Base-by-base conservation (phyloP, 352 stramenopile genomes). In the Globisporangium canariense region DNA sequence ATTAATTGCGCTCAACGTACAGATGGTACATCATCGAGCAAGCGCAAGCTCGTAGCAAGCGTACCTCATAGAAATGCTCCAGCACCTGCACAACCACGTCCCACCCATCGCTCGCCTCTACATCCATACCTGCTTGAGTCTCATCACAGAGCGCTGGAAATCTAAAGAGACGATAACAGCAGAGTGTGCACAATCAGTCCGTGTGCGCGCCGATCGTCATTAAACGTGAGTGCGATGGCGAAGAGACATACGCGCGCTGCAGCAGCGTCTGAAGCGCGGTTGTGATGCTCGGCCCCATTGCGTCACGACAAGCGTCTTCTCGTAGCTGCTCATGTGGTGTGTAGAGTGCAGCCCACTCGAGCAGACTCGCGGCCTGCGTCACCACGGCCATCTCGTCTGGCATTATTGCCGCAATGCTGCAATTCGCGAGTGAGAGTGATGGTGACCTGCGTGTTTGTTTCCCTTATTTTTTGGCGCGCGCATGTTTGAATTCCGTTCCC, bases 61-160 rank as follows among this genome's bases (percentile, higher is more conserved):
- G 34, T 32, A 84, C 76, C 71, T 91, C 81, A 18, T 88, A 89
- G 45, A 91, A 89, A 6, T 60, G 64, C 53, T 89, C 79, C 2
- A 81, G 63, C 22, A 77, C 30, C 4, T 46, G 6, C 22, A 75
- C 14, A 3, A 71, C 49, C 41, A 55, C 54, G 9, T 8, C 18
- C 74, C 74, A 81, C 36, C 60, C 67, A 18, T 71, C 63, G 38
- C 34, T 8, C 22, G 6, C 3, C 20, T 45, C 25, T n/a, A 10
- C 32, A 20, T 14, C 0, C 3, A 18, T 10, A 34, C n/a, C 6
- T 30, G 18, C 38, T 8, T 58, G 43, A 20, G 56, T 49, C 8
- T 75, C 74, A 4, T 69, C 55, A n/a, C 59, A 75, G 8, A 78
- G 62, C 38, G 28, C 38, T 8, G 71, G 71, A 46, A 81, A 75